Base-by-base conservation (phyloP, 345 rosid genomes). In the Xanthoceras sorbifolium region DNA sequence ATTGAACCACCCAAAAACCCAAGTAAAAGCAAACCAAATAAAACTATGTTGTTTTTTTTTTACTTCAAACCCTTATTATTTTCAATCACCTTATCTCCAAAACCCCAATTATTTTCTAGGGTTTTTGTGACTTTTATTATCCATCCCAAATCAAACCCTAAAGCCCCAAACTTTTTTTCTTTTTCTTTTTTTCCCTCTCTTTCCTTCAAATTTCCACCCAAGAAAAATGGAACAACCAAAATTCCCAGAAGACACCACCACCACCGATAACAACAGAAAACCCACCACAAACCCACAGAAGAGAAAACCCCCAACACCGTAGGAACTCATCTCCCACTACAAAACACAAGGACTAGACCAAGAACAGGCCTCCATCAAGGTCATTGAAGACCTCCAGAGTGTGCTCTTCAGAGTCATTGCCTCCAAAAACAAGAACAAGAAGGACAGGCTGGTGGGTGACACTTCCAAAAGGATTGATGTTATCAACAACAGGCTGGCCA, bases 301-400 rank as follows among this genome's bases (percentile, higher is more conserved):
- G 82, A 84, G 71, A 69, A 92, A 85, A 69, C 69, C 84, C 40
- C 94, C 95, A 34, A 81, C 91, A 1, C 89, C 98, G 1, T 80
- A 86, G 63, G 97, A 94, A 25, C 90, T 94, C 70, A 87, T 94
- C 71, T 86, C 92, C 71, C 94, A 89, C 80, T 94, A 94, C 85
- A 87, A 88, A 70, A 76, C 84, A 17, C 86, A 89, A 82, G 98
- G 98, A 29, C 82, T 94, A 10, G 94, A 89, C 63, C 82, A 89
- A 22, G 85, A 87, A 5, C 87, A 94, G 80, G 97, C 98, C 20
- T 91, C 97, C 46, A 40, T 89, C 77, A 91, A 90, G 75, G 97
- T 89, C 55, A 91, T 94, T 63, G 97, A 92, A 74, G 97, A 94
- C 78, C 92, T 92, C 50, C 98, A 94, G 82, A 89, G 84, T 62